phyloP scores from a whole-genome alignment of 306 rosid species.

The Betula pendula region DNA sequence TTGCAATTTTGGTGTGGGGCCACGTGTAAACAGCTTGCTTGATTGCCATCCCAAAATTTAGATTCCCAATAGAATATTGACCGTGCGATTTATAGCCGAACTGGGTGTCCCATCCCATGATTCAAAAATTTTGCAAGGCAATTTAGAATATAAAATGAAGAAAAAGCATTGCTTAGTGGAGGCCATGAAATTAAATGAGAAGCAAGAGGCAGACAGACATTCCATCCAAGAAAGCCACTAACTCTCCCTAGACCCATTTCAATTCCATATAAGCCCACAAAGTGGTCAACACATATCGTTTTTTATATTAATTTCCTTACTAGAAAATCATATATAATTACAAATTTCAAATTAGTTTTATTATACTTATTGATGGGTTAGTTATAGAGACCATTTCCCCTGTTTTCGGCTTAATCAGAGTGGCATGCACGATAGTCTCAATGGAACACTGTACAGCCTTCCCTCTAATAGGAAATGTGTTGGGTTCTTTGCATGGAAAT shows the following conservation, averaged over 20 bases:
- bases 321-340: not conserved
- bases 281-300: not conserved
- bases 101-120: not conserved
- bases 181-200: constrained; percentile 17
- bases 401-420: not conserved
- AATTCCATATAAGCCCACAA: not conserved
- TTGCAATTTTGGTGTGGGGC: not conserved
- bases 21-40: constrained; percentile 3
- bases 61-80: not conserved
- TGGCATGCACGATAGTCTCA: constrained; percentile 21
- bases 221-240: constrained; percentile 34
- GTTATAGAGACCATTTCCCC: not conserved
- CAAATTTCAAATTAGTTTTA: not conserved
- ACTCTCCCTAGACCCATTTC: constrained; percentile 8
- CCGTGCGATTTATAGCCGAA: not conserved
- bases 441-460: not conserved
- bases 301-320: not conserved
- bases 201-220: constrained; percentile 23
- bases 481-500: not conserved
- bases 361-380: not conserved
- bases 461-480: not conserved
- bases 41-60: constrained; percentile 18
- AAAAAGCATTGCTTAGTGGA: constrained; percentile 9
- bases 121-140: not conserved
- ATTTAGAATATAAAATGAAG: not conserved